Conservation (phyloP, 2,329 filamentous ascomycete species). For the Fusarium anguioides region DNA sequence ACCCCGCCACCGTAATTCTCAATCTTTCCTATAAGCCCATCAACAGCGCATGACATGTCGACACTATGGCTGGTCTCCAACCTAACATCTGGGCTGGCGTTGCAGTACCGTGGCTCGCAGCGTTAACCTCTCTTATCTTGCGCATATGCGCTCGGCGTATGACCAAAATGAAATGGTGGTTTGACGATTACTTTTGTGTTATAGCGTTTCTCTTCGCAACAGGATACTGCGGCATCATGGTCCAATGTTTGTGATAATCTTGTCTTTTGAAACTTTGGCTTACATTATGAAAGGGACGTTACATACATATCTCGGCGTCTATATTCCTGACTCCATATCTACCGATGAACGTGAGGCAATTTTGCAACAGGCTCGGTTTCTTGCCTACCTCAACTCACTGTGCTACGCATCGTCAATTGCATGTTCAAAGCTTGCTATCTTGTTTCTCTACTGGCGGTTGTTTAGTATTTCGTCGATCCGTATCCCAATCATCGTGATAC, state of each 20-base stretch:
- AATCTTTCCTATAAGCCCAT: neutral
- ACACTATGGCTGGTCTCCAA: constrained; percentile 39
- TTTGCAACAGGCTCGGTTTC: constrained; percentile 24
- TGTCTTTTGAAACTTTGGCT: neutral
- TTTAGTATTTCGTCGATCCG: constrained; percentile 45
- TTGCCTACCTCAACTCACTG: constrained; percentile 28
- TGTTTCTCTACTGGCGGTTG: constrained; percentile 47
- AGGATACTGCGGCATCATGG: constrained; percentile 30
- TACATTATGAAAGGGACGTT: constrained; percentile 27
- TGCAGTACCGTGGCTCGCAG: constrained; percentile 40
- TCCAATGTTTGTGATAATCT: constrained; percentile 23
- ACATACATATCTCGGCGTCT: constrained; percentile 34
- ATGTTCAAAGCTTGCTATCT: constrained; percentile 45
- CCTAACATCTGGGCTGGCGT: constrained; percentile 35
- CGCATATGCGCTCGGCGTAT: constrained; percentile 35
- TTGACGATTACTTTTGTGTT: constrained; percentile 39
- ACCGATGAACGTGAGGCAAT: constrained; percentile 9
- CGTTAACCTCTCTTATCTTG: constrained; percentile 28
- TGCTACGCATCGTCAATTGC: constrained; percentile 45
- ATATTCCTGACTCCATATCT: constrained; percentile 19
- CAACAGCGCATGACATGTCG: neutral
- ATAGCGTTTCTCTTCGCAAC: constrained; percentile 37
- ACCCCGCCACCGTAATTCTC: neutral
- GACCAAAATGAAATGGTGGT: constrained; percentile 40
- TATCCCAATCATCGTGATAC: constrained; percentile 43